phyloP scores from a whole-genome alignment of 805 yeast genomes.

The Maudiozyma barnettii region DNA sequence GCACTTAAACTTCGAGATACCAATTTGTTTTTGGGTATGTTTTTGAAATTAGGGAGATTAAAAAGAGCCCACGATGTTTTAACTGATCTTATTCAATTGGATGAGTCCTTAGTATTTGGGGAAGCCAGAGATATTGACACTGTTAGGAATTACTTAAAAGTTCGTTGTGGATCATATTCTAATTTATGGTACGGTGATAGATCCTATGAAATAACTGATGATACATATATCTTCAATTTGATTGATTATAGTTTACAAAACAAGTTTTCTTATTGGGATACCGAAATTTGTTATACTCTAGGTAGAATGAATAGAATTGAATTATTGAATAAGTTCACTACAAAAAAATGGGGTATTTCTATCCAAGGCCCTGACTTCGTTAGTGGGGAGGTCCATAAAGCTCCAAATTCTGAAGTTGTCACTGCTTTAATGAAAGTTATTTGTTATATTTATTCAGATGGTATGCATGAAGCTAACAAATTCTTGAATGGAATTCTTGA shows the following conservation, averaged over 20 bases:
- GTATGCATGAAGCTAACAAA: conserved; percentile 10
- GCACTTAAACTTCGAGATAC: conserved; percentile 3
- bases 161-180: conserved; percentile 23
- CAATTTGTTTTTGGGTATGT: conserved; percentile 3
- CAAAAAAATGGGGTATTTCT: conserved; percentile 13
- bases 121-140: conserved; percentile 11
- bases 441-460: conserved; percentile 8
- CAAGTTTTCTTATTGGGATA: conserved; percentile 9
- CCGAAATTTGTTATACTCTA: conserved; percentile 19
- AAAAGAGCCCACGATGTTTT: conserved; percentile 18
- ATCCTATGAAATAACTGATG: conserved; percentile 9
- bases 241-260: conserved; percentile 9
- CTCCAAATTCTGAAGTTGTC: conserved; percentile 16
- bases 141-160: conserved; percentile 14
- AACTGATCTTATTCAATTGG: conserved; percentile 9
- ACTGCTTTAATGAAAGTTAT: conserved; percentile 16
- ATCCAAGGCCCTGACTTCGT: neutral
- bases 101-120: neutral
- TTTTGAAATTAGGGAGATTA: conserved; percentile 10
- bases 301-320: conserved; percentile 8
- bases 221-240: conserved; percentile 8
- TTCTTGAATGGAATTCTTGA: conserved; percentile 14
- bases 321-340: conserved; percentile 13
- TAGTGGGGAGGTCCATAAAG: neutral
- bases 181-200: conserved; percentile 11